phyloP scores from a whole-genome alignment of 2,329 filamentous ascomycete species.

The Aureobasidium pullulans region DNA sequence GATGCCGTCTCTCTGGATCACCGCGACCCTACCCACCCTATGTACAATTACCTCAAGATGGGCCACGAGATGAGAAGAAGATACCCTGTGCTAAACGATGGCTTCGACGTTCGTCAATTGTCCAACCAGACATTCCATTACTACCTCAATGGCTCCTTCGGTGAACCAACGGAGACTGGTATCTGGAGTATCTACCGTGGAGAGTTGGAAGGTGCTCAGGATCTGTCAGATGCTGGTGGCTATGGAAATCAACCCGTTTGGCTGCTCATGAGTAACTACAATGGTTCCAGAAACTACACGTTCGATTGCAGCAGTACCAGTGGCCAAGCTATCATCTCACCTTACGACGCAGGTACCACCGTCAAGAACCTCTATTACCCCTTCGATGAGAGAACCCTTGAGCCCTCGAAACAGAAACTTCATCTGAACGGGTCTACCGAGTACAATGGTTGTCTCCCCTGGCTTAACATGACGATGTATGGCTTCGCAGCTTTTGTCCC shows the following conservation, averaged over 20 bases:
- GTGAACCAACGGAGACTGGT: slow-evolving; percentile 48
- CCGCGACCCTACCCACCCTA: slow-evolving; percentile 53
- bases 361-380: slow-evolving; percentile 59
- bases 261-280: slow-evolving; percentile 46
- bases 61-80: slow-evolving; percentile 54
- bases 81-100: slow-evolving; percentile 54
- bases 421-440: slow-evolving; percentile 42
- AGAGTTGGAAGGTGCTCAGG: slow-evolving; percentile 40
- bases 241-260: slow-evolving; percentile 34
- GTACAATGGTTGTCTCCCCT: slow-evolving; percentile 49
- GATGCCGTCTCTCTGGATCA: slow-evolving; percentile 53
- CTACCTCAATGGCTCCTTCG: slow-evolving; percentile 46
- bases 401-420: slow-evolving; percentile 38
- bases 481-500: slow-evolving; percentile 56
- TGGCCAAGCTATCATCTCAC: slow-evolving; percentile 46
- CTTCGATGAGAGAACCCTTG: slow-evolving; percentile 49
- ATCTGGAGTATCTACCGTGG: slow-evolving; percentile 55
- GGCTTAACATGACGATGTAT: slow-evolving; percentile 47
- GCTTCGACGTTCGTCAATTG: slow-evolving; percentile 47
- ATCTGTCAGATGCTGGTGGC: slow-evolving; percentile 33
- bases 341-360: slow-evolving; percentile 46
- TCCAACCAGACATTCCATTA: slow-evolving; percentile 50
- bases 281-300: slow-evolving; percentile 43
- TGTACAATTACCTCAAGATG: slow-evolving; percentile 54
- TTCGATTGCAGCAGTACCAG: slow-evolving; percentile 48